These are phyloP conservation scores for Flaveria linearis DNA, from an alignment of 129 eudicot genomes.

Conservation along the genomic window DNA sequence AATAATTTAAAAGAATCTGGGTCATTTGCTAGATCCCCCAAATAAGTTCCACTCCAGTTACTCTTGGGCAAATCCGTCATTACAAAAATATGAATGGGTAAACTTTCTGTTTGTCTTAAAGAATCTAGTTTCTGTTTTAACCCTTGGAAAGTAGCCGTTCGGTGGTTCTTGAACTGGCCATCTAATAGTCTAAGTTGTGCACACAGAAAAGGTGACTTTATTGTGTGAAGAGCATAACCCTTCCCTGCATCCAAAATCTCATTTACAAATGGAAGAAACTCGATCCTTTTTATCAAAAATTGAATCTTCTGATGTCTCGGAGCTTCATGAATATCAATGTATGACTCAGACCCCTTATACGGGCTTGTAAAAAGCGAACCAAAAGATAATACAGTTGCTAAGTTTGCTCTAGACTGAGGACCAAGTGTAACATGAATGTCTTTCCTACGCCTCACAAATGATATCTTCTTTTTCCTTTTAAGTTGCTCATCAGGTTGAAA, in stretches of 20 bases:
- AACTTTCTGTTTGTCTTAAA: constrained; percentile 52
- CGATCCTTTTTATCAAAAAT: constrained; percentile 56
- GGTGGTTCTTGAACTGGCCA: constrained; percentile 96
- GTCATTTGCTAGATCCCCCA: constrained; percentile 72
- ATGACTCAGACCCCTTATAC: constrained; percentile 83
- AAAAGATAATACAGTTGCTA: constrained; percentile 64
- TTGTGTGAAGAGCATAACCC: constrained; percentile 51
- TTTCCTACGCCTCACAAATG: constrained; percentile 63
- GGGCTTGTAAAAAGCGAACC: constrained; percentile 81
- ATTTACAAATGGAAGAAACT: constrained; percentile 74
- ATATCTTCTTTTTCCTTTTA: constrained; percentile 68
- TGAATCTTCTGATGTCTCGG: constrained; percentile 66
- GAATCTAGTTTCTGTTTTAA: constrained; percentile 62
- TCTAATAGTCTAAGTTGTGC: constrained; percentile 92
- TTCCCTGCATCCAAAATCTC: constrained; percentile 77
- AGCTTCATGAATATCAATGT: constrained; percentile 82
- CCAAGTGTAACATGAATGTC: constrained; percentile 77
- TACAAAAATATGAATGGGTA: constrained; percentile 74
- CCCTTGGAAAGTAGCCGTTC: constrained; percentile 60
- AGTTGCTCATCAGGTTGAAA: constrained; percentile 95
- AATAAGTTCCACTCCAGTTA: constrained; percentile 85
- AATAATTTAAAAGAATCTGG: constrained; percentile 59
- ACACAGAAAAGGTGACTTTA: constrained; percentile 76
- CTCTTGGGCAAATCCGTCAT: constrained; percentile 90
- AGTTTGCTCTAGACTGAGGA: constrained; percentile 60